phyloP scores from a whole-genome alignment of 352 stramenopile species.

The Pythium phragmiticola region DNA sequence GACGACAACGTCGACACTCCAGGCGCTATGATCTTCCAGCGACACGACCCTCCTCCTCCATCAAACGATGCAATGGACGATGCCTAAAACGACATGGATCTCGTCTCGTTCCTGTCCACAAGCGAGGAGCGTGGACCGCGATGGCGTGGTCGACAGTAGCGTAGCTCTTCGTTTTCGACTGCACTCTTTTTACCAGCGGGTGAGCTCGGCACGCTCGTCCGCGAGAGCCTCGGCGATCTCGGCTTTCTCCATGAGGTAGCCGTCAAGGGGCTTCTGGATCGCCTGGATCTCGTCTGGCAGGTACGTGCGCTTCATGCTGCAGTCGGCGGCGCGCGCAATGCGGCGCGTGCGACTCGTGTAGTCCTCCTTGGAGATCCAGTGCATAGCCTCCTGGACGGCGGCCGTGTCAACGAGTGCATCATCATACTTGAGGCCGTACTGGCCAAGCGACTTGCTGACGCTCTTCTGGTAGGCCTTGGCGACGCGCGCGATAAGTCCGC shows the following conservation, averaged over 20 bases:
- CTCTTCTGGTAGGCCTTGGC: conserved; percentile 83
- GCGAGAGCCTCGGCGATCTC: conserved; percentile 55
- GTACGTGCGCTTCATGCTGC: conserved; percentile 83
- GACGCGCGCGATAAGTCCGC: conserved; percentile 42
- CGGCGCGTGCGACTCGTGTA: conserved; percentile 76
- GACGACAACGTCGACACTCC: neutral
- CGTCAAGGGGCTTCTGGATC: conserved; percentile 81
- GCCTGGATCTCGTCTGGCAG: conserved; percentile 84
- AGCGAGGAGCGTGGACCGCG: too few relatives aligned
- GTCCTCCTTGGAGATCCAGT: conserved; percentile 79
- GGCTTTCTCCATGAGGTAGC: conserved; percentile 67
- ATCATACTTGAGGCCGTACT: conserved; percentile 89
- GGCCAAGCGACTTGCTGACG: conserved; percentile 69
- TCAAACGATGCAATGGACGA: neutral
- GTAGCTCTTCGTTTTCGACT: neutral
- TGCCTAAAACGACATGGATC: neutral
- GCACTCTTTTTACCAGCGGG: conserved; percentile 64
- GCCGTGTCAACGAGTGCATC: conserved; percentile 81
- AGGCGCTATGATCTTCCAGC: neutral
- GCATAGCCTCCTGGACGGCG: conserved; percentile 74
- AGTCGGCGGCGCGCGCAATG: conserved; percentile 79
- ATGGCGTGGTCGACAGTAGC: neutral
- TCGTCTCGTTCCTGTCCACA: too few relatives aligned
- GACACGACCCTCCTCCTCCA: neutral
- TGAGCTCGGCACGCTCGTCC: conserved; percentile 75